These are phyloP conservation scores for Tardiomyces depauwii DNA, from an alignment of 1,139 yeast species.

Conservation along the genomic window DNA sequence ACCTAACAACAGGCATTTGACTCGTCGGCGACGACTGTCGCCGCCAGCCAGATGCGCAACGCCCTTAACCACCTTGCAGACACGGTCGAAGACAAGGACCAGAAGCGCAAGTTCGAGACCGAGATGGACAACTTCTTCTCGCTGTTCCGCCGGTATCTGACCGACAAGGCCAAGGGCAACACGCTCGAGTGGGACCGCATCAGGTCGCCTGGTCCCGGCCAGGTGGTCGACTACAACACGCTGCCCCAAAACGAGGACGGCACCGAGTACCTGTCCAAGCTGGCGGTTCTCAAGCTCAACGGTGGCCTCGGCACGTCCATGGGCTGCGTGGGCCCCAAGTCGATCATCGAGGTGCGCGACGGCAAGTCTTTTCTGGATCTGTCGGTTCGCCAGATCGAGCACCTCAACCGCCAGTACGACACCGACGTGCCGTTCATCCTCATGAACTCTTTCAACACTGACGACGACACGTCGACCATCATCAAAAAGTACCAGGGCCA, in stretches of 20 bases:
- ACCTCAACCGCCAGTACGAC: conserved; percentile 80
- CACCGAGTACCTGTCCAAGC: conserved; percentile 54
- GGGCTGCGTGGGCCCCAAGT: conserved; percentile 99
- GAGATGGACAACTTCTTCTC: conserved; percentile 96
- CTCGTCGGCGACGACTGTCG: conserved; percentile 88
- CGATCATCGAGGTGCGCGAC: conserved; percentile 95
- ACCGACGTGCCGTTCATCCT: conserved; percentile 91
- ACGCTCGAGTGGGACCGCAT: conserved; percentile 93
- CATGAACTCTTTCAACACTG: conserved; percentile 98
- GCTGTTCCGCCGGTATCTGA: conserved; percentile 80
- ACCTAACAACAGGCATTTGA: conserved; percentile 53
- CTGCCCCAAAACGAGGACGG: conserved; percentile 26
- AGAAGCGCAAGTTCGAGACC: conserved; percentile 59
- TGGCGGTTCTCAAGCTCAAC: conserved; percentile 90
- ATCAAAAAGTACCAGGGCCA: conserved; percentile 96
- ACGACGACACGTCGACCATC: conserved; percentile 87
- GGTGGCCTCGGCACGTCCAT: conserved; percentile 98
- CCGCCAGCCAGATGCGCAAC: conserved; percentile 97
- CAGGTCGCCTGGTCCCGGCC: conserved; percentile 77
- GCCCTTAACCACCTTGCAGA: conserved; percentile 86
- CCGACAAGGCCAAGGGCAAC: conserved; percentile 80
- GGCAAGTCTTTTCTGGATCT: conserved; percentile 95
- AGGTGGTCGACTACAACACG: conserved; percentile 68
- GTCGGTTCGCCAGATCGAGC: conserved; percentile 93
- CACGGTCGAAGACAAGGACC: conserved; percentile 47